phyloP scores from a whole-genome alignment of 1,284 basidiomycete species.

The Heterobasidion irregulare region DNA sequence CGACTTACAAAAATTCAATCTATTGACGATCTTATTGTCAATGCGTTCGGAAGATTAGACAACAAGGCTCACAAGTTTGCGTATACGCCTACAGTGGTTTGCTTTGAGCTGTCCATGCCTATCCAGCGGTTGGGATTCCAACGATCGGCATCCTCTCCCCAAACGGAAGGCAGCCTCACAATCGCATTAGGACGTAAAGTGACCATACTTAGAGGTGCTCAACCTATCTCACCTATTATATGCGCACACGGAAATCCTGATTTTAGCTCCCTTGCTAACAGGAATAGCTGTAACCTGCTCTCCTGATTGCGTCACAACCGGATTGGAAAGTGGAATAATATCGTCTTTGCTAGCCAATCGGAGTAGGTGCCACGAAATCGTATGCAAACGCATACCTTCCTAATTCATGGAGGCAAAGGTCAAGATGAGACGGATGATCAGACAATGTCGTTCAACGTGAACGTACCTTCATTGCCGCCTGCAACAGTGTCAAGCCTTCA shows the following conservation, averaged over 20 bases:
- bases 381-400: slow-evolving; percentile 32
- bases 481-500: slow-evolving; percentile 20
- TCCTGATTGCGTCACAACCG: slow-evolving; percentile 23
- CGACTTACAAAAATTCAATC: slow-evolving; percentile 14
- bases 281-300: slow-evolving; percentile 22
- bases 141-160: slow-evolving; percentile 40
- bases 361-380: slow-evolving; percentile 21
- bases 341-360: slow-evolving; percentile 24
- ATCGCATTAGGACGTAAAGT: background rate
- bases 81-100: slow-evolving; percentile 35
- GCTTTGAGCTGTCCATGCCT: slow-evolving; percentile 22
- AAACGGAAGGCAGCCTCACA: slow-evolving; percentile 27
- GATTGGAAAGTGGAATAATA: slow-evolving; percentile 28
- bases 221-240: slow-evolving; percentile 23
- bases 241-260: slow-evolving; percentile 20
- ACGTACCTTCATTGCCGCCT: slow-evolving; percentile 19
- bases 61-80: slow-evolving; percentile 37
- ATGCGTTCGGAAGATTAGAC: background rate
- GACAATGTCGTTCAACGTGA: background rate
- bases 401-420: slow-evolving; percentile 3
- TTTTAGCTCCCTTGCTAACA: slow-evolving; percentile 26
- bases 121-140: slow-evolving; percentile 48
- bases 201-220: background rate
- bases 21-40: slow-evolving; percentile 3
- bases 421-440: background rate